phyloP scores from a whole-genome alignment of 2,329 filamentous ascomycete genomes.

The Colletotrichum eleusines region DNA sequence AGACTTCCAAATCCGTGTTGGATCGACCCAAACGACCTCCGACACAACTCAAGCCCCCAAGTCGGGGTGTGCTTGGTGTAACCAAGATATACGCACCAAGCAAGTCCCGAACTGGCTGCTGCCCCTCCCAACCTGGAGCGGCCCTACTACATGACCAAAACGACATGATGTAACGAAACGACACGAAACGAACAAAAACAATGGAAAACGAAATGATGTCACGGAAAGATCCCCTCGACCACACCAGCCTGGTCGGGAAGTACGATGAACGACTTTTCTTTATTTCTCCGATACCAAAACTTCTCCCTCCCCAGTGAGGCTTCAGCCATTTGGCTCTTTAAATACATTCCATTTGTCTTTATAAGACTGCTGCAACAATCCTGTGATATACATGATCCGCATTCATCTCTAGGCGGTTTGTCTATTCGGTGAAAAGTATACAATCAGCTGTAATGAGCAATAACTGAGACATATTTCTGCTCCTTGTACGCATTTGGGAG shows the following conservation, averaged over 20 bases:
- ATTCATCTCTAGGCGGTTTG: neutral
- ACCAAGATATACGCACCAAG: constrained; percentile 14
- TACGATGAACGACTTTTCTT: constrained; percentile 37
- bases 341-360: constrained; percentile 38
- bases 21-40: constrained; percentile 17
- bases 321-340: constrained; percentile 34
- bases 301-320: constrained; percentile 36
- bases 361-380: neutral
- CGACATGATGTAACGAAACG: constrained; percentile 29
- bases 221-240: constrained; percentile 22
- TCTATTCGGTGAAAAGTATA: neutral
- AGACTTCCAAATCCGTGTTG: constrained; percentile 33
- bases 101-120: constrained; percentile 22
- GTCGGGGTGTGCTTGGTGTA: constrained; percentile 34
- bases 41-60: constrained; percentile 22
- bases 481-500: no score
- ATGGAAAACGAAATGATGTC: constrained; percentile 16
- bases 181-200: constrained; percentile 17
- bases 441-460: no score
- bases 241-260: constrained; percentile 18
- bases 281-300: constrained; percentile 30
- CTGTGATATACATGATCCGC: neutral
- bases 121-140: neutral
- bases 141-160: neutral
- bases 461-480: no score